Percentiles rank a stretch among this genome's conserved stretches.
Evolutionary conservation across 129 eudicot species (phyloP).

Genomic region (Escallonia rubra): DNA sequence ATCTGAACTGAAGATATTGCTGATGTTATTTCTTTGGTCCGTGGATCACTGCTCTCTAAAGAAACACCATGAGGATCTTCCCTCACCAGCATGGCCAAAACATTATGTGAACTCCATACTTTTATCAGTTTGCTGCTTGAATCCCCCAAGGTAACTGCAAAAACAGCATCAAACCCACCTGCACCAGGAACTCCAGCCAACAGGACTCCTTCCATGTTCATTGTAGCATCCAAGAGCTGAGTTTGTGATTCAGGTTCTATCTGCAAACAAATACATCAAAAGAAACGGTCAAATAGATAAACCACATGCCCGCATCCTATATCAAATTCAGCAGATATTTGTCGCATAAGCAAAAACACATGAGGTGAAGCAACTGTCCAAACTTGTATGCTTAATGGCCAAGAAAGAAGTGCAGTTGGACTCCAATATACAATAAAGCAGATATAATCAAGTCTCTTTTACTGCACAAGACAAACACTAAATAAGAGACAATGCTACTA

Average conservation of each 20-base stretch:
- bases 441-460: no score
- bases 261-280: constrained; percentile 30
- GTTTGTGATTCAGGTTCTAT: constrained; percentile 95
- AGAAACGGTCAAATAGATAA: constrained; percentile 8
- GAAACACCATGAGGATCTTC: constrained; percentile 91
- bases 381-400: no score
- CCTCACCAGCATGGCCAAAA: constrained; percentile 81
- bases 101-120: constrained; percentile 69
- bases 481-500: no score
- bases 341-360: no score
- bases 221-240: constrained; percentile 71
- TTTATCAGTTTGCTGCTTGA: constrained; percentile 45
- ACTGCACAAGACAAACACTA: no score
- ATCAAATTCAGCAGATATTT: no score
- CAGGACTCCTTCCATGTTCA: constrained; percentile 75
- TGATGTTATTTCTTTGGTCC: constrained; percentile 46
- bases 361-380: no score
- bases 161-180: constrained; percentile 98
- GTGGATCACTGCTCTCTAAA: constrained; percentile 74
- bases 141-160: constrained; percentile 76
- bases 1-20: constrained; percentile 55
- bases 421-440: no score
- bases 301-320: no score
- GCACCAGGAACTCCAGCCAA: constrained; percentile 99
- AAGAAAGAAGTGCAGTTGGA: no score